Base-by-base conservation (phyloP, 345 rosid species). In the Chamaenerion angustifolium region DNA sequence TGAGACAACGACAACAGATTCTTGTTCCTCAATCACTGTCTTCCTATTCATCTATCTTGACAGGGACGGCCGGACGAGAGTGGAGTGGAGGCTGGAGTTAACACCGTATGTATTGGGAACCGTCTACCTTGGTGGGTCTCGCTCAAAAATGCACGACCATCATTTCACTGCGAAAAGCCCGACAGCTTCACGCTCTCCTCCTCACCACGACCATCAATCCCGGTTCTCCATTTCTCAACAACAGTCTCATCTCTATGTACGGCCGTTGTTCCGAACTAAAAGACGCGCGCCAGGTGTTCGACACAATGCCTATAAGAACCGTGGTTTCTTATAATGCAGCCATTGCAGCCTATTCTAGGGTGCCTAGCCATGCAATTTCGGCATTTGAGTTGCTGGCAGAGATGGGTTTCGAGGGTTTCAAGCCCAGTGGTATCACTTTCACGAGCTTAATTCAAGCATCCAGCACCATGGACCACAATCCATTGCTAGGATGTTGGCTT, bases 211-310 rank as follows among this genome's bases (percentile, higher is more conserved):
- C 68, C 18, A 9, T 52, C 21, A 48, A 18, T 46, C 40, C 44
- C 48, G 40, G 43, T 3, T 67, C 80, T 12, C 84, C 98, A 0
- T 90, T 68, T 55, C 51, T 52, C 40, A 57, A 55, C 71, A 86
- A 90, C 75, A 85, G 77, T 16, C 68, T 85, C 47, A 42, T 85
- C 21, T 79, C 89, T 0, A 71, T 80, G 88, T 82, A 85, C 48
- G 68, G 59, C 0, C 66, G 86, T n/a, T 88, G 89, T 45, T 71
- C 76, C 14, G 70, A 81, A 0, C 17, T 72, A 15, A 27, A 42
- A 10, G 69, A 73, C 11, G 79, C 82, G 10, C 70, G 57, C 21
- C 27, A 51, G 43, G 48, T 83, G 78, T 81, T 89, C 81, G 94
- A 79, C 54, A 60, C 60, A 81, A 85, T 87, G 82, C 88, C 82